Evolutionary conservation across 768 basidiomycete species (phyloP).

Genomic region (Rhizopogon vulgaris): DNA sequence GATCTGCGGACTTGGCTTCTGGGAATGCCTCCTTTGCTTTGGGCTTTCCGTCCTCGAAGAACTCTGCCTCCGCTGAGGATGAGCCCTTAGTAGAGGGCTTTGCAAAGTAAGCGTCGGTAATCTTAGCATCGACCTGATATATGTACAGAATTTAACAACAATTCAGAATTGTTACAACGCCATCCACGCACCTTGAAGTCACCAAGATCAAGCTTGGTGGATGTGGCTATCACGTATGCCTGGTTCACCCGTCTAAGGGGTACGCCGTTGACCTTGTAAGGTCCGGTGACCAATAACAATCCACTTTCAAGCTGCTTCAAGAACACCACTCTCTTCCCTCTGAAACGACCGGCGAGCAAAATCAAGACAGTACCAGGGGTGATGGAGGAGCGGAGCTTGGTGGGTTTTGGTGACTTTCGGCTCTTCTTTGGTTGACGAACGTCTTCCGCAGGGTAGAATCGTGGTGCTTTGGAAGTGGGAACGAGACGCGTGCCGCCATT

Average conservation of each 20-base stretch:
- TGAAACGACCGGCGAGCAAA: constrained; percentile 94
- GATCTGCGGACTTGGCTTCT: constrained; percentile 81
- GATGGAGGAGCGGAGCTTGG: constrained; percentile 80
- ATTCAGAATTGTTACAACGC: background rate
- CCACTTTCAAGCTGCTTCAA: constrained; percentile 94
- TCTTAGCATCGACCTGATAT: constrained; percentile 73
- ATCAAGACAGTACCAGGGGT: constrained; percentile 93
- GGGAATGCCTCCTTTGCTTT: constrained; percentile 85
- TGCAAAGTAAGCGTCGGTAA: constrained; percentile 92
- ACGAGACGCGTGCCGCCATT: constrained; percentile 87
- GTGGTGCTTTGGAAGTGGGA: constrained; percentile 78
- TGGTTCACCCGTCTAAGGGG: constrained; percentile 97
- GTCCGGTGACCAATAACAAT: constrained; percentile 91
- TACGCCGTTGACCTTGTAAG: constrained; percentile 97
- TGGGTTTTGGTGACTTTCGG: constrained; percentile 78
- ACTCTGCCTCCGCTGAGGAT: constrained; percentile 89
- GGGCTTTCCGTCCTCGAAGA: constrained; percentile 91
- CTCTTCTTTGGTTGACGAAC: constrained; percentile 86
- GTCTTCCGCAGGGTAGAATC: constrained; percentile 95
- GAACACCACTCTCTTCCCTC: constrained; percentile 97
- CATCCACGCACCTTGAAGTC: constrained; percentile 57
- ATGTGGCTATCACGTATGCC: constrained; percentile 98
- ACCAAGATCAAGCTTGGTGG: constrained; percentile 83
- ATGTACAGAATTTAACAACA: background rate
- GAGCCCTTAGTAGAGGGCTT: constrained; percentile 68